phyloP scores from a whole-genome alignment of 2,329 filamentous ascomycete species.

The Colletotrichum chrysophilum region DNA sequence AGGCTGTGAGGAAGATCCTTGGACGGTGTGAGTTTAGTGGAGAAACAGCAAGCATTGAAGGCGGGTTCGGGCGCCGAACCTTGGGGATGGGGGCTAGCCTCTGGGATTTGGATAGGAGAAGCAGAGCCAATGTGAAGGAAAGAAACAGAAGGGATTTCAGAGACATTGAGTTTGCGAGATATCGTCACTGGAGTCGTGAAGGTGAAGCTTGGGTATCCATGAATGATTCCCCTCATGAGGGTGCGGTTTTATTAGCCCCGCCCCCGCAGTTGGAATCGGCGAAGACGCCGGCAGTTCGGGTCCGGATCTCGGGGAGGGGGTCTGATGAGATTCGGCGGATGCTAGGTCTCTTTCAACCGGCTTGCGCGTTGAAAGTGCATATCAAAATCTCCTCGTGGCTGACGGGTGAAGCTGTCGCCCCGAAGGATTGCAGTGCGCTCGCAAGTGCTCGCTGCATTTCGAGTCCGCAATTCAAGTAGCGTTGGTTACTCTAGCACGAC shows the following conservation, averaged over 20 bases:
- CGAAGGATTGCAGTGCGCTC: background rate
- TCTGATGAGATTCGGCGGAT: background rate
- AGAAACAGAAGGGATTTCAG: background rate
- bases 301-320: background rate
- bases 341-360: background rate
- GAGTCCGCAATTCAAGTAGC: background rate
- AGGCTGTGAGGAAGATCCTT: background rate
- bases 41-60: background rate
- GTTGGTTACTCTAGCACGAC: background rate
- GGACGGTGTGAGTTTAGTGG: background rate
- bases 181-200: background rate
- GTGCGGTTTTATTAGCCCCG: background rate
- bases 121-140: background rate
- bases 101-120: background rate
- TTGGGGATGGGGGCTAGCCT: background rate
- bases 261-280: conserved; percentile 10
- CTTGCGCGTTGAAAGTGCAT: background rate
- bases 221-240: background rate
- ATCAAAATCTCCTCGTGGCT: background rate
- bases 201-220: background rate
- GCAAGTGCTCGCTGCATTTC: background rate
- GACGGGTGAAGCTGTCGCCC: background rate
- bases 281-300: conserved; percentile 13
- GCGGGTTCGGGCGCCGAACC: background rate
- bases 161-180: background rate